These are phyloP conservation scores for Blakeslea trispora DNA, from an alignment of 371 early-diverging fungal genomes.

Conservation along the genomic window DNA sequence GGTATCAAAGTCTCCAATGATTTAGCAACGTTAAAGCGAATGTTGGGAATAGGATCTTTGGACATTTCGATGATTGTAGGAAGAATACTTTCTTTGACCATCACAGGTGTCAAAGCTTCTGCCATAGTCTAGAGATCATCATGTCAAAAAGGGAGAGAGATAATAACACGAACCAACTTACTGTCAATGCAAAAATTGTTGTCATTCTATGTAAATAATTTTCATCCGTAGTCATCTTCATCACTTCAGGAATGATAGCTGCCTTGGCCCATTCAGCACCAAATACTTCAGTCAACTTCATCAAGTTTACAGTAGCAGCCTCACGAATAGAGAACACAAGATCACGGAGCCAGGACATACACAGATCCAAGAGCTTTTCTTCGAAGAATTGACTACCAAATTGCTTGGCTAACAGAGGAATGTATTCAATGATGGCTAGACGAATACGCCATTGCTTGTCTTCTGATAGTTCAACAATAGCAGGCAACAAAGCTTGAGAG, in stretches of 20 bases:
- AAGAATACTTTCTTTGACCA: constrained; percentile 86
- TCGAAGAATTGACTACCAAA: constrained; percentile 96
- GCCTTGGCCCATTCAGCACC: constrained; percentile 97
- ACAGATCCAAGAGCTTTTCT: constrained; percentile 89
- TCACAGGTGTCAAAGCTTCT: constrained; percentile 83
- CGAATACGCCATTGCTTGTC: constrained; percentile 99
- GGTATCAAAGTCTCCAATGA: constrained; percentile 86
- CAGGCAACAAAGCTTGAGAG: constrained; percentile 95
- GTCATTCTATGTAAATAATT: constrained; percentile 98
- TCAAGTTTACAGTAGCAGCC: constrained; percentile 91
- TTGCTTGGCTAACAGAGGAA: constrained; percentile 93
- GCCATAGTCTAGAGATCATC: constrained; percentile 71
- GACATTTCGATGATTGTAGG: constrained; percentile 86
- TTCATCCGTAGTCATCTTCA: constrained; percentile 82
- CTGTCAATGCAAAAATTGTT: constrained; percentile 93
- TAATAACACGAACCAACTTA: constrained; percentile 37
- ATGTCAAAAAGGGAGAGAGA: background rate
- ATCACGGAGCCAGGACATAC: constrained; percentile 97
- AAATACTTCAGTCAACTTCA: constrained; percentile 94
- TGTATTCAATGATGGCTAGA: constrained; percentile 96
- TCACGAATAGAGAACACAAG: constrained; percentile 96
- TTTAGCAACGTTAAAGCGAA: constrained; percentile 98
- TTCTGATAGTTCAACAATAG: constrained; percentile 97
- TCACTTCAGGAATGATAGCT: constrained; percentile 92
- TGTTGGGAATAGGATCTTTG: constrained; percentile 96